Percentiles rank a stretch among this genome's conserved stretches.
Evolutionary conservation across 108 stramenopile species (phyloP).

Genomic region (Nitzschia inconspicua): DNA sequence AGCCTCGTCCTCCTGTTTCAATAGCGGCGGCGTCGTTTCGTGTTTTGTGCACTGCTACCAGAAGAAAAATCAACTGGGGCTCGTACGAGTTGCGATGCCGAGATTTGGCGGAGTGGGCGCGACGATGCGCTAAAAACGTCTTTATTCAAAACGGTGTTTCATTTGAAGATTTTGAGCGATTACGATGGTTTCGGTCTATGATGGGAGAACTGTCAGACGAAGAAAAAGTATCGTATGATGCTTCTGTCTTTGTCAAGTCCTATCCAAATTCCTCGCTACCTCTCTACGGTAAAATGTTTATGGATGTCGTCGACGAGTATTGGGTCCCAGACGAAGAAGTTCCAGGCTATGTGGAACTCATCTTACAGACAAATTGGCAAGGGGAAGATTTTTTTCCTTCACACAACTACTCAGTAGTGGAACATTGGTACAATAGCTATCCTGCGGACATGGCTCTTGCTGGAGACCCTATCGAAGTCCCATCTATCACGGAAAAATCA

Average conservation of each 20-base stretch:
- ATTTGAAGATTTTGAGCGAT: background rate
- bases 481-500: background rate
- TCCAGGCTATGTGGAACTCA: background rate
- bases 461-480: background rate
- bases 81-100: slow-evolving; percentile 12
- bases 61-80: slow-evolving; percentile 10
- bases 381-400: background rate
- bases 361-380: slow-evolving; percentile 7
- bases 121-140: background rate
- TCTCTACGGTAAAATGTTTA: slow-evolving; percentile 5
- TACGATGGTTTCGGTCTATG: background rate
- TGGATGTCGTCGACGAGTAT: slow-evolving; percentile 19
- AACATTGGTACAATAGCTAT: slow-evolving; percentile 24
- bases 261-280: background rate
- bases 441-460: slow-evolving; percentile 7
- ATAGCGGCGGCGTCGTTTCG: too few relatives aligned
- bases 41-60: slow-evolving; percentile 11
- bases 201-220: slow-evolving; percentile 2
- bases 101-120: slow-evolving; percentile 4
- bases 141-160: background rate
- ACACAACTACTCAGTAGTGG: slow-evolving; percentile 3
- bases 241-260: slow-evolving; percentile 11
- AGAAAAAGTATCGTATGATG: background rate
- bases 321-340: background rate
- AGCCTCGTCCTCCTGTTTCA: too few relatives aligned